These are phyloP conservation scores for Botrytis deweyae DNA, from an alignment of 2,329 filamentous ascomycete species.

Conservation along the genomic window DNA sequence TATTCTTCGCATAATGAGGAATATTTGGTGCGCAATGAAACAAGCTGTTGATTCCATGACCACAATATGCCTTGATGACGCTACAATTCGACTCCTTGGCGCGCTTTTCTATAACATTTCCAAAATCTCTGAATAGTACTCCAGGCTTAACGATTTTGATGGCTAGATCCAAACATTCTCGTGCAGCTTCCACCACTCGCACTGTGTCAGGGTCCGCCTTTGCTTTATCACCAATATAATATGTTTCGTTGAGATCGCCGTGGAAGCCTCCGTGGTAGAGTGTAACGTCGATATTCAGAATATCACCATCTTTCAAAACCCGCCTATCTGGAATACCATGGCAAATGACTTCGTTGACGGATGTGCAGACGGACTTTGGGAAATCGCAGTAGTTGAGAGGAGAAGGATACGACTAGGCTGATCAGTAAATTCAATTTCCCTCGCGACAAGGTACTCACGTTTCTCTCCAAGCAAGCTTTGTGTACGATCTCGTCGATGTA, in stretches of 20 bases:
- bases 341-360: slow-evolving; percentile 95
- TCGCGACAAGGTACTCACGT: slow-evolving; percentile 58
- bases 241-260: slow-evolving; percentile 96
- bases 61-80: slow-evolving; percentile 93
- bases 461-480: slow-evolving; percentile 87
- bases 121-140: slow-evolving; percentile 87
- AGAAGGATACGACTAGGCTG: slow-evolving; percentile 79
- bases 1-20: slow-evolving; percentile 98
- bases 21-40: slow-evolving; percentile 95
- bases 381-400: slow-evolving; percentile 95
- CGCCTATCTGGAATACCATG: slow-evolving; percentile 96
- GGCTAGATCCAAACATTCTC: slow-evolving; percentile 85
- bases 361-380: slow-evolving; percentile 97
- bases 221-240: slow-evolving; percentile 92
- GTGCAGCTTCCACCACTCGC: slow-evolving; percentile 83
- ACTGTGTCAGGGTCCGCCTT: slow-evolving; percentile 81
- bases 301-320: slow-evolving; percentile 84
- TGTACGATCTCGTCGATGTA: slow-evolving; percentile 94
- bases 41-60: slow-evolving; percentile 88
- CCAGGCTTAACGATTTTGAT: slow-evolving; percentile 93
- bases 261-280: slow-evolving; percentile 95
- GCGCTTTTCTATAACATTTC: slow-evolving; percentile 92
- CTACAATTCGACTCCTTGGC: slow-evolving; percentile 83
- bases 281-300: slow-evolving; percentile 94
- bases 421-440: slow-evolving; percentile 27